Evolutionary conservation across 2,329 filamentous ascomycete species (phyloP), one percentile per base, ranked within the genome.

Genomic region (Colletotrichum scovillei): DNA sequence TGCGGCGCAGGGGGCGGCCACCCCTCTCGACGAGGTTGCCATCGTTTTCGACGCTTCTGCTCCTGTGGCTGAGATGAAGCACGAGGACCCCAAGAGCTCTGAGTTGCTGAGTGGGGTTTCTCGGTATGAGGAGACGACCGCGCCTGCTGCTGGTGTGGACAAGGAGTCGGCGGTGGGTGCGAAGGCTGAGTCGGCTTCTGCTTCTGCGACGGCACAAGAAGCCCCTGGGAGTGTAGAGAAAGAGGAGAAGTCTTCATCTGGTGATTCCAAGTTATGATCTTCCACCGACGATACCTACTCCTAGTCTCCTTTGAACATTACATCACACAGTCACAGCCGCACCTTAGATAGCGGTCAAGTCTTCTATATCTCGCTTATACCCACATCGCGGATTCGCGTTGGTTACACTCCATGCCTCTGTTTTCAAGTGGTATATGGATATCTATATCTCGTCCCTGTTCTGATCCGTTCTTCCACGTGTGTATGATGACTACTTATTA

Each of bases 21-120:
- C 71, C 2, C 71, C 71, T 0, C 71, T 73, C 22, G 71, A 73
- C 28, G 71, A 73, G 67, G 67, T 73, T 3, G 71, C 71, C 1
- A 14, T 73, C 9, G 22, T 70, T 4, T 73, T 73, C 12, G 71
- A 73, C 32, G 38, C 71, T 4, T 52, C 49, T 1, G 67, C 71
- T 12, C 71, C 71, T 22, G 56, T 65, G 4, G 71, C 49, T 5
- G 55, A 65, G 56, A 73, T 65, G 55, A 70, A 73, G 28, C 28
- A 32, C 5, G 56, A 57, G 4, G 26, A 46, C 0, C 56, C 55
- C 8, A 14, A 60, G 16, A 63, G 49, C 16, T 16, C 53, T n/a
- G 60, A 73, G 11, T 19, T 62, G 7, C 16, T 52, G 5, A 56
- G 56, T 5, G 71, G 71, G 0, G 42, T 62, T 0, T 62, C 71